These are phyloP conservation scores for Saturnispora sekii DNA, from an alignment of 805 yeast genomes.

Conservation along the genomic window DNA sequence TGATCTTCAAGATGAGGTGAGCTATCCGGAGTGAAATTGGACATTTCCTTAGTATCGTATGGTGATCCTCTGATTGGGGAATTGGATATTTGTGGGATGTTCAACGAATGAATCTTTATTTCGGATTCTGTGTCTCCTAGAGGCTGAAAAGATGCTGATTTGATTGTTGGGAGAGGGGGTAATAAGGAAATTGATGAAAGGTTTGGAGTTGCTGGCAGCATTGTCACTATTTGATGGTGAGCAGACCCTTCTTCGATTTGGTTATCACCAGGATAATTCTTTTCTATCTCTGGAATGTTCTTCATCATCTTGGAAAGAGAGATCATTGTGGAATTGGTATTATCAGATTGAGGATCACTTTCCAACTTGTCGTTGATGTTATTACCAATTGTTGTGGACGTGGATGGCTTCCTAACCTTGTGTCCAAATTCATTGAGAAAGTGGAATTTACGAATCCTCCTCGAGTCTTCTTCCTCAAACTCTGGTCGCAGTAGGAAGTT, in stretches of 20 bases:
- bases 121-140: neutral
- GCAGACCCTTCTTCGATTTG: neutral
- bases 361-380: too few species aligned
- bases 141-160: neutral
- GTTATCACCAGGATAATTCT: too few species aligned
- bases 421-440: neutral
- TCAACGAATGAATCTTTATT: neutral
- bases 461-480: neutral
- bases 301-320: too few species aligned
- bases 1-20: too few species aligned
- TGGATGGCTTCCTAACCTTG: neutral
- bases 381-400: too few species aligned
- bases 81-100: constrained; percentile 7
- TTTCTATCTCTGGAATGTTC: too few species aligned
- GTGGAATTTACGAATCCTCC: neutral
- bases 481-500: neutral
- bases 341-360: too few species aligned
- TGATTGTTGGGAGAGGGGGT: neutral
- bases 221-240: neutral
- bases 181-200: neutral
- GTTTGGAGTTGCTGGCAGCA: neutral
- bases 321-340: too few species aligned
- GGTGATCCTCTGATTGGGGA: neutral
- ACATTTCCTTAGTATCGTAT: neutral
- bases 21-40: neutral